Evolutionary conservation across 441 rosid genomes (phyloP).

Genomic region (Jatropha podagrica): DNA sequence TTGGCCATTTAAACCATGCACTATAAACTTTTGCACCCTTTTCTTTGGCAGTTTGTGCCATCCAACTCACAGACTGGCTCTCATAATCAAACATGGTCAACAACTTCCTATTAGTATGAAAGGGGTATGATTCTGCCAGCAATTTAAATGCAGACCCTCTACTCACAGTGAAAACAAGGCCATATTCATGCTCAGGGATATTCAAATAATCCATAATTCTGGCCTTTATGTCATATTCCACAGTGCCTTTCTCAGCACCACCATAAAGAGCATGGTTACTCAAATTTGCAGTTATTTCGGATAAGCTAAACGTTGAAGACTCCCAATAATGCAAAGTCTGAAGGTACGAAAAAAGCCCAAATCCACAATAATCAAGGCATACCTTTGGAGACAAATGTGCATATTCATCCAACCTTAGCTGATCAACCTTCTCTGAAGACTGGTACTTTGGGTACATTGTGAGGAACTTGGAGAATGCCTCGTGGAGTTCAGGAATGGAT

Average conservation of each 20-base stretch:
- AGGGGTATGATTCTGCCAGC: constrained; percentile 88
- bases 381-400: constrained; percentile 85
- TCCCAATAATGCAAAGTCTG: constrained; percentile 94
- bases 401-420: constrained; percentile 78
- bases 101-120: constrained; percentile 79
- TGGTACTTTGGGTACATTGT: constrained; percentile 83
- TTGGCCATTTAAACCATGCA: constrained; percentile 97
- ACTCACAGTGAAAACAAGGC: constrained; percentile 93
- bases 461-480: constrained; percentile 75
- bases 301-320: constrained; percentile 87
- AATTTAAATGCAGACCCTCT: constrained; percentile 95
- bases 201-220: constrained; percentile 94
- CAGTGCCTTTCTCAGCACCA: constrained; percentile 90
- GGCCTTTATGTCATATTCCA: constrained; percentile 82
- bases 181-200: constrained; percentile 96
- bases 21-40: constrained; percentile 85
- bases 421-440: constrained; percentile 78
- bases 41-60: constrained; percentile 89
- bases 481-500: constrained; percentile 57
- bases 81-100: constrained; percentile 96
- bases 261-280: constrained; percentile 94
- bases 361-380: constrained; percentile 98
- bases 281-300: constrained; percentile 94
- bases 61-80: constrained; percentile 94
- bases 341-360: constrained; percentile 88